These are phyloP conservation scores for Lycium ferocissimum DNA, from an alignment of 257 asterid species.

Conservation along the genomic window DNA sequence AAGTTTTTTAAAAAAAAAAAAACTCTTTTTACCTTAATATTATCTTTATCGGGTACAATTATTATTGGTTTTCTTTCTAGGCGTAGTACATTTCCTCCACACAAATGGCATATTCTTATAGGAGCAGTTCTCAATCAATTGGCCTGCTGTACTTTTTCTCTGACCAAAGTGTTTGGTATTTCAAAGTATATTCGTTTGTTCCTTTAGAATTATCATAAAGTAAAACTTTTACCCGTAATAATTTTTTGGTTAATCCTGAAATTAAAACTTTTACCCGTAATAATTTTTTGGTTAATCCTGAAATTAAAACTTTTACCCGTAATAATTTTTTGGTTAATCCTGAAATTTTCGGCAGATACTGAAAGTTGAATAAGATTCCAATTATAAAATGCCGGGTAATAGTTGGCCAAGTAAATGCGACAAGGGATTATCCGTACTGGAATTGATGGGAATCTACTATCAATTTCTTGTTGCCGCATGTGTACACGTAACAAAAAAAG, in stretches of 20 bases:
- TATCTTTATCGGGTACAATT: too few species aligned
- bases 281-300: too few species aligned
- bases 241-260: too few species aligned
- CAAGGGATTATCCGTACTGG: not conserved
- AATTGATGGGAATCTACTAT: not conserved
- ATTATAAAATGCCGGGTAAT: too few species aligned
- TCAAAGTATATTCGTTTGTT: constrained; percentile 10
- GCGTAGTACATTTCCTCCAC: too few species aligned
- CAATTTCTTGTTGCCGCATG: not conserved
- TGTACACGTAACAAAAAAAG: not conserved
- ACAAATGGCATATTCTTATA: not conserved
- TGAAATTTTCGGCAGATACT: not conserved
- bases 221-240: too few species aligned
- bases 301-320: too few species aligned
- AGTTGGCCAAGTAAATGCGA: not conserved
- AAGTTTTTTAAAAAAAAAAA: too few species aligned
- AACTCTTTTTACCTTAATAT: too few species aligned
- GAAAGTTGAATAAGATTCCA: not conserved
- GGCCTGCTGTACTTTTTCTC: not conserved
- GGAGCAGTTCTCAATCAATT: not conserved
- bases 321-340: not conserved
- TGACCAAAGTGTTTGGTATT: not conserved
- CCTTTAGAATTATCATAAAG: not conserved
- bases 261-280: too few species aligned
- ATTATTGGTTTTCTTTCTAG: too few species aligned